phyloP scores from a whole-genome alignment of 202 grass and related monocot species.

The Brachypodium distachyon region DNA sequence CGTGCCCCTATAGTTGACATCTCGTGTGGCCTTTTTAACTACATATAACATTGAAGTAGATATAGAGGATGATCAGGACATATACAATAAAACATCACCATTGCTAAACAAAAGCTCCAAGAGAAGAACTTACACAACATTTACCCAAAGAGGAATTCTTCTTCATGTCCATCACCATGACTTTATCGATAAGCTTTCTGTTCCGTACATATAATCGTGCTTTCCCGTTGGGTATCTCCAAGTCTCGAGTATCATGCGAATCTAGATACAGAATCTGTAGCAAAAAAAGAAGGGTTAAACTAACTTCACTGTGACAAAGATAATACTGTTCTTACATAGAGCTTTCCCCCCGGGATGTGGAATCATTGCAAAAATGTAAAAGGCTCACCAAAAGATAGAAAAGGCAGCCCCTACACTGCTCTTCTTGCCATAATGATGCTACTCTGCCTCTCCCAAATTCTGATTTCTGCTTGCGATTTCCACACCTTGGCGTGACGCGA shows the following conservation, averaged over 20 bases:
- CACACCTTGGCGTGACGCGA: too few relatives aligned
- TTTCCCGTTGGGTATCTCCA: not conserved
- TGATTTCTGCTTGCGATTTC: too few relatives aligned
- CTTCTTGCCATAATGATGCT: not conserved
- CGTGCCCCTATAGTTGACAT: not conserved
- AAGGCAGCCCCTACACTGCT: conserved; percentile 6
- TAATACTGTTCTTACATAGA: too few relatives aligned
- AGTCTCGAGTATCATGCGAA: conserved; percentile 1
- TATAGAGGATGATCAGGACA: not conserved
- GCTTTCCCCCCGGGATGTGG: too few relatives aligned
- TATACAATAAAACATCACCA: not conserved
- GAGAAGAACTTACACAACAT: conserved; percentile 6
- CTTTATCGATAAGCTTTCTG: not conserved
- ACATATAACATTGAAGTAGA: not conserved
- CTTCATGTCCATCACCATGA: conserved; percentile 6
- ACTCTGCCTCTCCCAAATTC: too few relatives aligned
- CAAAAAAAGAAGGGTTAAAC: not conserved
- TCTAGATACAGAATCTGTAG: conserved; percentile 17
- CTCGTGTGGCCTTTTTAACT: conserved; percentile 1
- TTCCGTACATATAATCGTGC: conserved; percentile 1
- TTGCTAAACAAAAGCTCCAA: not conserved
- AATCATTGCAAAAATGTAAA: not conserved
- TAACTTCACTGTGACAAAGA: not conserved
- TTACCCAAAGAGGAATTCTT: not conserved
- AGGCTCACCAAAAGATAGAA: conserved; percentile 8